These are phyloP conservation scores for Edaphochlamys debaryana DNA, from an alignment of 139 green algal species.

Conservation along the genomic window DNA sequence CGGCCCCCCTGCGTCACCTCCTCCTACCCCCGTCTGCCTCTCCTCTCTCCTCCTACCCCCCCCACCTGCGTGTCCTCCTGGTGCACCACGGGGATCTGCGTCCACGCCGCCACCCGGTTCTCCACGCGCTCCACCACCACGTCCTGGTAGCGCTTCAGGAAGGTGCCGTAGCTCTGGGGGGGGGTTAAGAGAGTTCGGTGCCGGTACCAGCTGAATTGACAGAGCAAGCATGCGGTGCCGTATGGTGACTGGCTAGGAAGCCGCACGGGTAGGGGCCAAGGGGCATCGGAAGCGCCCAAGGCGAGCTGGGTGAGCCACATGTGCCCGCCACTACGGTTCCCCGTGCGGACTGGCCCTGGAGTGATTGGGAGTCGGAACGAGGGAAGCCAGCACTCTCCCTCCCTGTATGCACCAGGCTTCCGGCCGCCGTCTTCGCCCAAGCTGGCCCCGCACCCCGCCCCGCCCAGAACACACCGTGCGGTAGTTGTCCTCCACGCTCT, in stretches of 20 bases:
- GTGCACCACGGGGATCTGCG: constrained; percentile 72
- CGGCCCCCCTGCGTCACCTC: no score
- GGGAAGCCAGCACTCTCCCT: no score
- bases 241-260: no score
- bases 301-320: no score
- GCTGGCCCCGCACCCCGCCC: no score
- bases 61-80: constrained; percentile 84
- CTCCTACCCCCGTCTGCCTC: background rate
- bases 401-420: no score
- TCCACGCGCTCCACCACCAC: constrained; percentile 42
- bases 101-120: constrained; percentile 73
- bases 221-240: background rate
- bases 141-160: constrained; percentile 55
- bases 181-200: background rate
- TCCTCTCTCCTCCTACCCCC: background rate
- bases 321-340: no score
- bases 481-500: constrained; percentile 54
- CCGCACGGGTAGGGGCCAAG: no score
- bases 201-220: background rate
- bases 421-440: no score
- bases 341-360: no score
- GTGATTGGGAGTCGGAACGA: no score
- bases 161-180: constrained; percentile 50
- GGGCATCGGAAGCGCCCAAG: no score
- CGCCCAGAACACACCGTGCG: constrained; percentile 28